Conservation (phyloP, 2,329 filamentous ascomycete genomes). For the Talaromyces sp. region DNA sequence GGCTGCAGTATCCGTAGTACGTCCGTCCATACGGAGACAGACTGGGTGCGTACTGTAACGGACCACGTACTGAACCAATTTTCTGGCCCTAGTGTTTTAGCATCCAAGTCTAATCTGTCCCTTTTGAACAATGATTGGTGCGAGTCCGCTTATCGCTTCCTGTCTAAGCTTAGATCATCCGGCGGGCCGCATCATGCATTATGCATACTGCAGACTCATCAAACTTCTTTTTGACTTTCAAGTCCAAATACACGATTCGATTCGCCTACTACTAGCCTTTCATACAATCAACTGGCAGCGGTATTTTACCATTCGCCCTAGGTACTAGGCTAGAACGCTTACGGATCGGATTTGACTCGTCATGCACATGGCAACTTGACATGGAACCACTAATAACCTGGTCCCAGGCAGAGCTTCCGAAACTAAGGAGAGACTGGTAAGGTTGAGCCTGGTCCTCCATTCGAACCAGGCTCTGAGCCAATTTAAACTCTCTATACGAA, state of each 20-base stretch:
- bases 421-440: neutral
- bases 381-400: too few species aligned
- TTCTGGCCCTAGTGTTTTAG: conserved; percentile 2
- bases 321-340: neutral
- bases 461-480: neutral
- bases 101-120: neutral
- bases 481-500: conserved; percentile 15
- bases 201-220: conserved; percentile 5
- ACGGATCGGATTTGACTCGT: neutral
- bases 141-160: conserved; percentile 11
- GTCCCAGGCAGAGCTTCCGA: too few species aligned
- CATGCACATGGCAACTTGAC: neutral
- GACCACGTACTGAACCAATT: neutral
- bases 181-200: conserved; percentile 7
- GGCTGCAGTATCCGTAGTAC: neutral
- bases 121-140: neutral
- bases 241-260: neutral
- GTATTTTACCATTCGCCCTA: neutral
- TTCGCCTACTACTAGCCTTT: neutral
- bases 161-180: conserved; percentile 7
- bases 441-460: neutral
- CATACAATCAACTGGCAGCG: too few species aligned
- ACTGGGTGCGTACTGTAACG: neutral
- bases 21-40: too few species aligned
- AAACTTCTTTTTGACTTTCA: neutral